A percentile compares a stretch with the other conserved stretches of the same genome.
These are phyloP conservation scores for Ceratocystis ficicola DNA, from an alignment of 2,329 filamentous ascomycete genomes.

Conservation along the genomic window DNA sequence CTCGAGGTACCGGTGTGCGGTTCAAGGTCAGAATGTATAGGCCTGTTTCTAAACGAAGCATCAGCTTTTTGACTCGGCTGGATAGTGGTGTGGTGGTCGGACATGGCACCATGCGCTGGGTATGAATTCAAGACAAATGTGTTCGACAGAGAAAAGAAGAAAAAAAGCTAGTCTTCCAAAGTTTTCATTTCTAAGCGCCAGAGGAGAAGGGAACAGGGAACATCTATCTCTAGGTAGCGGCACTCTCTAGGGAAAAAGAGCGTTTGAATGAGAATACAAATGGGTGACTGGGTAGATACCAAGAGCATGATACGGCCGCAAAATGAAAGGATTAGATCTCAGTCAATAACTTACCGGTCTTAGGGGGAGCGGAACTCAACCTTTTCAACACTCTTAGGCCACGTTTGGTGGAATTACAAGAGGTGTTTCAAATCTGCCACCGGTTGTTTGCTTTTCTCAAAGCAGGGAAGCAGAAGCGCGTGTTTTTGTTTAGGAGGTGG, in stretches of 20 bases:
- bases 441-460: background rate
- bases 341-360: conserved; percentile 5
- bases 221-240: background rate
- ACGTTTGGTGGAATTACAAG: background rate
- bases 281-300: background rate
- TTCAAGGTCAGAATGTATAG: too few species aligned
- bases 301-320: background rate
- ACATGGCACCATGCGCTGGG: background rate
- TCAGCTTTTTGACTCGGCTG: background rate
- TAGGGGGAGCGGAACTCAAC: background rate
- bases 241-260: background rate
- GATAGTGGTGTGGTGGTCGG: background rate
- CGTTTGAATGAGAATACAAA: background rate
- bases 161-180: background rate
- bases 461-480: background rate
- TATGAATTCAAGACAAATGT: background rate
- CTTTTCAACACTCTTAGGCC: background rate
- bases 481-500: too few species aligned
- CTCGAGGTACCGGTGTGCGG: background rate
- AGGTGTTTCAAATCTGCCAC: background rate
- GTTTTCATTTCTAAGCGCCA: background rate
- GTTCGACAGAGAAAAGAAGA: background rate
- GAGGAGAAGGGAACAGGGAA: background rate
- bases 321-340: background rate
- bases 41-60: background rate